phyloP scores from a whole-genome alignment of 495 filamentous ascomycete species.

The Xylaria sp. region DNA sequence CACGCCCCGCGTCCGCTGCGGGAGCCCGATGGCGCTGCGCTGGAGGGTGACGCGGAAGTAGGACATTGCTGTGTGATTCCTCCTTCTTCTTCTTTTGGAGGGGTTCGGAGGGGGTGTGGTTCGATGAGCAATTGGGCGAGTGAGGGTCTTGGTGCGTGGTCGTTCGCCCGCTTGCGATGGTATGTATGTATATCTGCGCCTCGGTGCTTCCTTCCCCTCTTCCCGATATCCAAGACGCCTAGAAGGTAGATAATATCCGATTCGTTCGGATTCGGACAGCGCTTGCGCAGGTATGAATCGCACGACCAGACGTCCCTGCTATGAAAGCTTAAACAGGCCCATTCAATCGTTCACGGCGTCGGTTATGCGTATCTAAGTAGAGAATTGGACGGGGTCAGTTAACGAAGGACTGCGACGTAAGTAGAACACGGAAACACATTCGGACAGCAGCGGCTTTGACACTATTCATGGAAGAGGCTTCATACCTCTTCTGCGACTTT shows the following conservation, averaged over 20 bases:
- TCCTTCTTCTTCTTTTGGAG: background rate
- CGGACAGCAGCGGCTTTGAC: too few relatives aligned
- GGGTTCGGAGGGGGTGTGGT: background rate
- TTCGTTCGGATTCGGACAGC: background rate
- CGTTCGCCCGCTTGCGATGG: too few relatives aligned
- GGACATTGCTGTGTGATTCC: conserved; percentile 63
- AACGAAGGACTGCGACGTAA: background rate
- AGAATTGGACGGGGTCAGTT: background rate
- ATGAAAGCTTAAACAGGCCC: background rate
- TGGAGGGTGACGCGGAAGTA: conserved; percentile 96
- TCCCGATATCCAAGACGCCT: too few relatives aligned
- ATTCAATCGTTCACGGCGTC: background rate
- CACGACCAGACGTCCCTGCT: background rate
- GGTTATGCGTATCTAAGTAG: background rate
- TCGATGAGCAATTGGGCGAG: too few relatives aligned
- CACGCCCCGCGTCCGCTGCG: conserved; percentile 78
- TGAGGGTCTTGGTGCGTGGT: too few relatives aligned
- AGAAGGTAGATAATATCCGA: too few relatives aligned
- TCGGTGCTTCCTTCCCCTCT: too few relatives aligned
- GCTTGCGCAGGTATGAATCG: background rate
- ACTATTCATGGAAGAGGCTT: too few relatives aligned
- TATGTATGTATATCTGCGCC: too few relatives aligned
- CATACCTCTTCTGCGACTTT: background rate
- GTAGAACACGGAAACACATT: background rate
- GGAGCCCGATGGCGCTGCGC: conserved; percentile 92